These are phyloP conservation scores for Pseudogymnoascus sp. DNA, from an alignment of 2,329 filamentous ascomycete species.

Conservation along the genomic window DNA sequence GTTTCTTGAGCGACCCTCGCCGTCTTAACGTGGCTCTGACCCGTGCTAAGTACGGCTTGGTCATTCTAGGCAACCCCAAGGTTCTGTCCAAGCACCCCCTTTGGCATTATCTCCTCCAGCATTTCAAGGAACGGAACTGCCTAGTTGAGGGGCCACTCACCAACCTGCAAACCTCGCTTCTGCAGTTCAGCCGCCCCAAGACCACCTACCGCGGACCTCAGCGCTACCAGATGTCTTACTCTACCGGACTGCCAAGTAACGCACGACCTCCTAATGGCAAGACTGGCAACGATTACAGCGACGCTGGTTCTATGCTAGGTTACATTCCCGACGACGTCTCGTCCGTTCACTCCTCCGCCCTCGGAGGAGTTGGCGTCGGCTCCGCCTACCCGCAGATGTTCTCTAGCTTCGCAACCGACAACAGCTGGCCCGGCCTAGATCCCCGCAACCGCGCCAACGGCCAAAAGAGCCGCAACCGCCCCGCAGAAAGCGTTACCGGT, in stretches of 20 bases:
- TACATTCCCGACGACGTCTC: slow-evolving; percentile 97
- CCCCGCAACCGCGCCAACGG: slow-evolving; percentile 54
- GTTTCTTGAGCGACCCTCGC: slow-evolving; percentile 94
- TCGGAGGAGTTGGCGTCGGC: slow-evolving; percentile 72
- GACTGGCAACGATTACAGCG: slow-evolving; percentile 33
- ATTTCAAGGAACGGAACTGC: slow-evolving; percentile 96
- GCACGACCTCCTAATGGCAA: slow-evolving; percentile 27
- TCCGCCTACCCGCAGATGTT: slow-evolving; percentile 93
- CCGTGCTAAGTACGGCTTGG: slow-evolving; percentile 90
- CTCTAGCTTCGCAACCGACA: slow-evolving; percentile 77
- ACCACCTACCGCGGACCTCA: slow-evolving; percentile 85
- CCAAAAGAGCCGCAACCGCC: slow-evolving; percentile 57
- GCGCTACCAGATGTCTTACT: slow-evolving; percentile 74
- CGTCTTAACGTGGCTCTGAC: slow-evolving; percentile 96
- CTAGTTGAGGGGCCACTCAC: slow-evolving; percentile 91
- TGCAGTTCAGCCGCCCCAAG: slow-evolving; percentile 93
- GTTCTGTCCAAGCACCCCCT: slow-evolving; percentile 95
- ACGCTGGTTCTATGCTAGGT: slow-evolving; percentile 82
- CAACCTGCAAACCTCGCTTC: slow-evolving; percentile 88
- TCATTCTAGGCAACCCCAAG: slow-evolving; percentile 96
- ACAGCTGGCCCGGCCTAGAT: slow-evolving; percentile 74
- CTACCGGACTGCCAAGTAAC: slow-evolving; percentile 30
- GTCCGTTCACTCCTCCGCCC: slow-evolving; percentile 84
- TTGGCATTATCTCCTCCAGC: slow-evolving; percentile 89
- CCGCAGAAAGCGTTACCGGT: slow-evolving; percentile 73